Evolutionary conservation across 139 green algal species (phyloP).

Genomic region (Coelastrella sp.): DNA sequence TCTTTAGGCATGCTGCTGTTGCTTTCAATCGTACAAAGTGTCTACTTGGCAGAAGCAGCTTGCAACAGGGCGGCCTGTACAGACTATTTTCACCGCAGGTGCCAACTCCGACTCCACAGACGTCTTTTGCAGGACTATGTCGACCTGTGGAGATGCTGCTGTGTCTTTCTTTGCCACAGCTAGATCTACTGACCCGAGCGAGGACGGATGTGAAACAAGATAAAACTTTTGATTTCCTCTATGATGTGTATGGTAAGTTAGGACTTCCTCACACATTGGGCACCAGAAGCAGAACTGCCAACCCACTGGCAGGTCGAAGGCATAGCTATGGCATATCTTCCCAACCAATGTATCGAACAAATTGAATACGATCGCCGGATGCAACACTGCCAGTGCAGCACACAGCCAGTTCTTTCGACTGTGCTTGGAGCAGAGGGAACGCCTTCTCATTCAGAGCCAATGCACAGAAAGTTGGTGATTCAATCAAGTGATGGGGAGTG

Average conservation of each 20-base stretch:
- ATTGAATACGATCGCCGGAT: neutral
- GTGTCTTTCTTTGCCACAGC: neutral
- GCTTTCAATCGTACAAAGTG: neutral
- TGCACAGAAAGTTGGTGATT: too few species aligned
- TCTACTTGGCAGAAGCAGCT: conserved; percentile 63
- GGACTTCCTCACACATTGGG: neutral
- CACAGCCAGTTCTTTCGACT: too few species aligned
- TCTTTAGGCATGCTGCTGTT: conserved; percentile 34
- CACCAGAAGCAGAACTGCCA: neutral
- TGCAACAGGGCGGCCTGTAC: conserved; percentile 32
- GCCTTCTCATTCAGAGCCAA: too few species aligned
- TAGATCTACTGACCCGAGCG: neutral
- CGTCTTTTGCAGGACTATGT: neutral
- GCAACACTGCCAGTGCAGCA: too few species aligned
- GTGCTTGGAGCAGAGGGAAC: too few species aligned
- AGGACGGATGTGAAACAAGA: neutral
- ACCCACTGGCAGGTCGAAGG: neutral
- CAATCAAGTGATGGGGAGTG: too few species aligned
- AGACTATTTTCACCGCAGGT: conserved; percentile 4
- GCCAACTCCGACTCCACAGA: neutral
- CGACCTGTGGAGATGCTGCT: neutral
- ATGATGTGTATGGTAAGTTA: neutral
- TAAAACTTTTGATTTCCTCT: neutral
- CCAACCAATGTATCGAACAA: neutral
- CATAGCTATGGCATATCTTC: neutral